Conservation (phyloP, 768 basidiomycete species). For the Mycena vitilis region DNA sequence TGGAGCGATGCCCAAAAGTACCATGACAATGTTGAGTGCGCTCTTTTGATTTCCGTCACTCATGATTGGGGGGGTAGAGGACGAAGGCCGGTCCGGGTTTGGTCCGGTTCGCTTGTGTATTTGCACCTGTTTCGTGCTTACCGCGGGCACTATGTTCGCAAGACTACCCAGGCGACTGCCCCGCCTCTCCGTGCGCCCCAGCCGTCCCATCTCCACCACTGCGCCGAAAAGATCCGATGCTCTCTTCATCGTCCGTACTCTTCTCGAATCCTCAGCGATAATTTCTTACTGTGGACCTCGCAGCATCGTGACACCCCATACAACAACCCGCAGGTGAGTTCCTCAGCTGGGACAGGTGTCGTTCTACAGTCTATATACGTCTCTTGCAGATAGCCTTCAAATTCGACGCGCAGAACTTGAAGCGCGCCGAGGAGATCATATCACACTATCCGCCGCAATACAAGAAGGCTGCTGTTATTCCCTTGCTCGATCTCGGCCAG, state of each 20-base stretch:
- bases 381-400: constrained; percentile 85
- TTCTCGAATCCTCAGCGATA: constrained; percentile 18
- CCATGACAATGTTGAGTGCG: constrained; percentile 64
- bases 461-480: constrained; percentile 98
- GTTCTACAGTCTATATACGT: constrained; percentile 16
- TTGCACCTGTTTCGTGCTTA: constrained; percentile 6
- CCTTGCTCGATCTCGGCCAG: constrained; percentile 95
- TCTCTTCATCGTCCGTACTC: constrained; percentile 81
- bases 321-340: constrained; percentile 82
- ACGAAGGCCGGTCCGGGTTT: background rate
- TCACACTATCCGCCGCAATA: constrained; percentile 96
- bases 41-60: constrained; percentile 48
- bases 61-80: constrained; percentile 31
- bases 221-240: constrained; percentile 76
- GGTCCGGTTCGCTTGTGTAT: background rate
- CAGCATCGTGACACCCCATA: constrained; percentile 96
- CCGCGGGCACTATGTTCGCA: constrained; percentile 45
- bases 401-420: constrained; percentile 84
- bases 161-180: constrained; percentile 48
- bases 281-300: constrained; percentile 34
- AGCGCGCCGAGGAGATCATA: constrained; percentile 90
- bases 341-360: constrained; percentile 2
- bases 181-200: constrained; percentile 37
- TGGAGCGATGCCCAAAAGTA: constrained; percentile 29
- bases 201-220: constrained; percentile 57